These are phyloP conservation scores for Euphorbia celastroides DNA, from an alignment of 441 rosid genomes.

Conservation along the genomic window DNA sequence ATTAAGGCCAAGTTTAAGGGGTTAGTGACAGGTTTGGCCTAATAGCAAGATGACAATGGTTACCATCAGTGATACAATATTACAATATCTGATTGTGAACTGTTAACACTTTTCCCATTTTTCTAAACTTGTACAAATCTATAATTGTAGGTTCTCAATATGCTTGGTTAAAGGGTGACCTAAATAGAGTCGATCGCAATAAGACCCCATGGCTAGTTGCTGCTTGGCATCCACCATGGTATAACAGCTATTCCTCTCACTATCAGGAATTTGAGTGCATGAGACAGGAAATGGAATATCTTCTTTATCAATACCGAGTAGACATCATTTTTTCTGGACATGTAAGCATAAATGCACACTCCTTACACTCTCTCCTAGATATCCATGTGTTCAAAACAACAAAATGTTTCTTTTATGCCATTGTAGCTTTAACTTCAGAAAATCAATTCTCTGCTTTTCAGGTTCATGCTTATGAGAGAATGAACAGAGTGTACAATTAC, in stretches of 20 bases:
- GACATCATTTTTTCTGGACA: constrained; percentile 75
- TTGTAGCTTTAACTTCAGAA: background rate
- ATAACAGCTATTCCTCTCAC: constrained; percentile 62
- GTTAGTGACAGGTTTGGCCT: no score
- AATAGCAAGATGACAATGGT: background rate
- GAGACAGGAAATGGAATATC: constrained; percentile 84
- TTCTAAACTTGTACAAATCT: constrained; percentile 4
- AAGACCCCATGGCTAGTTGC: constrained; percentile 76
- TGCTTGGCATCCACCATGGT: constrained; percentile 84
- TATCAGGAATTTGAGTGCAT: constrained; percentile 90
- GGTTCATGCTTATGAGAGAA: constrained; percentile 92
- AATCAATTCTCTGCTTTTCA: constrained; percentile 19
- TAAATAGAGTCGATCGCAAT: constrained; percentile 34
- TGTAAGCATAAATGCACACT: constrained; percentile 33
- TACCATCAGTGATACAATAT: background rate
- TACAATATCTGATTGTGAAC: background rate
- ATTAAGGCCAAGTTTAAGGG: no score
- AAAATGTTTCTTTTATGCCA: background rate
- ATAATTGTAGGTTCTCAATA: constrained; percentile 29
- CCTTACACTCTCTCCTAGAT: background rate
- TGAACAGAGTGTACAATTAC: constrained; percentile 78
- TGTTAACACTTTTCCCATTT: constrained; percentile 1
- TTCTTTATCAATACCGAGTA: constrained; percentile 51
- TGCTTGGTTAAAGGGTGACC: constrained; percentile 39
- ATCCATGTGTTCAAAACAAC: background rate